phyloP scores from a whole-genome alignment of 768 basidiomycete genomes.

The Botryobasidium botryosum region DNA sequence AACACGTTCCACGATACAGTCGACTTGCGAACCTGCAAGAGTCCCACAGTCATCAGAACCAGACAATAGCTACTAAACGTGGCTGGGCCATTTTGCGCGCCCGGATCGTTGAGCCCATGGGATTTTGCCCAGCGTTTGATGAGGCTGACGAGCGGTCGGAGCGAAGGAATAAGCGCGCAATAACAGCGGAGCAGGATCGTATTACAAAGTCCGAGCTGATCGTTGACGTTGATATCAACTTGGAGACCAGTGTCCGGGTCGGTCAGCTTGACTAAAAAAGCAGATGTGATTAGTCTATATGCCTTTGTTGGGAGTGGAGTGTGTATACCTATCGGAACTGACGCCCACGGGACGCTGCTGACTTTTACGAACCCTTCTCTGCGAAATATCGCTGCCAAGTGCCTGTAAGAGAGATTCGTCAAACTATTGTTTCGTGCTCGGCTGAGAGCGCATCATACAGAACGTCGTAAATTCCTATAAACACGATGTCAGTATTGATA shows the following conservation, averaged over 20 bases:
- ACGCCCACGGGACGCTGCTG: conserved; percentile 14
- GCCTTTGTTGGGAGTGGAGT: too few relatives aligned
- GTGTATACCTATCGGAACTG: conserved; percentile 36
- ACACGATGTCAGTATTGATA: background rate
- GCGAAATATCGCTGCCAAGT: conserved; percentile 19
- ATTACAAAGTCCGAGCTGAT: conserved; percentile 37
- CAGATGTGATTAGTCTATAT: too few relatives aligned
- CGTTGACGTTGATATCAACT: conserved; percentile 47
- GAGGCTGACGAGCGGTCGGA: conserved; percentile 26
- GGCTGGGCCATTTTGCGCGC: conserved; percentile 12
- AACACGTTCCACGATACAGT: too few relatives aligned
- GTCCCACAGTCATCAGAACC: conserved; percentile 41
- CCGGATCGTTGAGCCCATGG: conserved; percentile 33
- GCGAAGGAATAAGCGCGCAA: conserved; percentile 26
- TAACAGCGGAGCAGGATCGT: conserved; percentile 36
- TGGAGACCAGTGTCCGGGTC: conserved; percentile 27
- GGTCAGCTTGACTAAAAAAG: conserved; percentile 33
- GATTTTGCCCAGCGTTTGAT: conserved; percentile 47
- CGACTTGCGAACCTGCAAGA: conserved; percentile 42
- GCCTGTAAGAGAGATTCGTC: conserved; percentile 16
- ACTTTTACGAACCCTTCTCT: conserved; percentile 20
- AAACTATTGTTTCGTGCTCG: too few relatives aligned
- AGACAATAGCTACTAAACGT: conserved; percentile 49
- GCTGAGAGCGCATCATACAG: too few relatives aligned
- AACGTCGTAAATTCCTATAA: conserved; percentile 20